A percentile compares a stretch with the other conserved stretches of the same genome.
Evolutionary conservation across 352 stramenopile genomes (phyloP).

Genomic region (Pythium myriotylum): DNA sequence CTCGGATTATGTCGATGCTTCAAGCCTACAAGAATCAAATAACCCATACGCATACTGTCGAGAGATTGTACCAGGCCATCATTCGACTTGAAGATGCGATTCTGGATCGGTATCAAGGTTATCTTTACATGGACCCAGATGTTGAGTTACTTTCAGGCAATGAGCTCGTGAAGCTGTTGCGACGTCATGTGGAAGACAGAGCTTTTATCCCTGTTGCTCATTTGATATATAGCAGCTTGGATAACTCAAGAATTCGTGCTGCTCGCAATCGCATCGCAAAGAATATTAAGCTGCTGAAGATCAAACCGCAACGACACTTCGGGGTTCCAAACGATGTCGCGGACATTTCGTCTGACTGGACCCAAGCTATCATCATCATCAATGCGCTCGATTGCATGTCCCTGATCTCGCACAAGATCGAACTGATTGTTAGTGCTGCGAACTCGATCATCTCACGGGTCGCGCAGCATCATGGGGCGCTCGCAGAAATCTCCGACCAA

Average conservation of each 20-base stretch:
- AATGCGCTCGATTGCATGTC: conserved; percentile 78
- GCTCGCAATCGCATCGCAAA: conserved; percentile 37
- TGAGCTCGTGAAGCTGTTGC: conserved; percentile 74
- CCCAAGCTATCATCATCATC: conserved; percentile 48
- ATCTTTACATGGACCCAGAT: conserved; percentile 61
- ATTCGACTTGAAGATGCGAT: conserved; percentile 64
- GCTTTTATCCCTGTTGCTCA: conserved; percentile 69
- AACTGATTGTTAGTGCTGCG: conserved; percentile 64
- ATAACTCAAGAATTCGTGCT: conserved; percentile 41
- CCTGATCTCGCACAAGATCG: conserved; percentile 82
- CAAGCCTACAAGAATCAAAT: conserved; percentile 55
- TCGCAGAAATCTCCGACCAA: conserved; percentile 65
- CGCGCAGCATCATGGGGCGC: conserved; percentile 48
- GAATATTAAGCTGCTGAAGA: conserved; percentile 67
- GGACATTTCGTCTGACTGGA: conserved; percentile 56
- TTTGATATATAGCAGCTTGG: conserved; percentile 57
- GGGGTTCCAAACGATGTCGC: conserved; percentile 68
- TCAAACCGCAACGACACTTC: conserved; percentile 59
- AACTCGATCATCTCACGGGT: conserved; percentile 56
- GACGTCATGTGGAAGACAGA: conserved; percentile 77
- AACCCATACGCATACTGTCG: conserved; percentile 51
- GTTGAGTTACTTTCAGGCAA: conserved; percentile 73
- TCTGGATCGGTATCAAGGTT: conserved; percentile 67
- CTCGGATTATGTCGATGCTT: conserved; percentile 49
- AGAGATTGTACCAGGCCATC: conserved; percentile 62